These are phyloP conservation scores for Nannizzia gypsea DNA, from an alignment of 2,329 filamentous ascomycete genomes.

Conservation along the genomic window DNA sequence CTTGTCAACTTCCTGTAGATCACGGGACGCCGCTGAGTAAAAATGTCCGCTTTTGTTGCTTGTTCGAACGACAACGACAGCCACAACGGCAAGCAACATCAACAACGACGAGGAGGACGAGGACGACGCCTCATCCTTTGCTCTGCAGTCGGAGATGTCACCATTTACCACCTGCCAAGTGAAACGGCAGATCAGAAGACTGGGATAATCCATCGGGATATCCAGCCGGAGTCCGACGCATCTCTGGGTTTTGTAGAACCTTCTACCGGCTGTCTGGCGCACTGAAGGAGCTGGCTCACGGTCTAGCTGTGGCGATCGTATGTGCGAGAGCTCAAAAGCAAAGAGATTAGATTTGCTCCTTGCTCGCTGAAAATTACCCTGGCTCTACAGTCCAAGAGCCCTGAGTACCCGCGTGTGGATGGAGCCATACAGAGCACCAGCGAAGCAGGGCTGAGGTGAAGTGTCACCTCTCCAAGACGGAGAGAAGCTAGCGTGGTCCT, in stretches of 20 bases:
- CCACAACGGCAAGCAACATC: no score
- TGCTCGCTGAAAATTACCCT: conserved; percentile 2
- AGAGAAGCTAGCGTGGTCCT: neutral
- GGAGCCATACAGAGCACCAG: neutral
- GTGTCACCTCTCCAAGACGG: conserved; percentile 1
- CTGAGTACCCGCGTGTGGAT: neutral
- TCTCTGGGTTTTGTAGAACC: neutral
- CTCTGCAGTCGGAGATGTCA: neutral
- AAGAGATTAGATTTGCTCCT: neutral
- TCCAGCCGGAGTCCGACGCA: neutral
- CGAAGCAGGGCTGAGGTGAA: neutral
- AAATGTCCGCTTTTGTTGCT: neutral
- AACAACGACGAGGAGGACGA: no score
- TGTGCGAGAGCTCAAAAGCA: neutral
- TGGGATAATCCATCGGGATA: neutral
- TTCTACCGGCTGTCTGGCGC: neutral
- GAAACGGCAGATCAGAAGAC: neutral
- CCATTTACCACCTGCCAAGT: neutral
- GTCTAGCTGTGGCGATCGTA: neutral
- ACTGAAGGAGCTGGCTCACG: neutral
- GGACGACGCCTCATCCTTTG: neutral
- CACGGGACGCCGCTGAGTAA: neutral
- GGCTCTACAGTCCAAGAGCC: neutral
- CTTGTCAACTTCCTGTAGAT: neutral
- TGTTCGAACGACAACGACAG: neutral